Evolutionary conservation across 2,329 filamentous ascomycete genomes (phyloP), one percentile per base, ranked within the genome.

Genomic region (Fusarium camptoceras): DNA sequence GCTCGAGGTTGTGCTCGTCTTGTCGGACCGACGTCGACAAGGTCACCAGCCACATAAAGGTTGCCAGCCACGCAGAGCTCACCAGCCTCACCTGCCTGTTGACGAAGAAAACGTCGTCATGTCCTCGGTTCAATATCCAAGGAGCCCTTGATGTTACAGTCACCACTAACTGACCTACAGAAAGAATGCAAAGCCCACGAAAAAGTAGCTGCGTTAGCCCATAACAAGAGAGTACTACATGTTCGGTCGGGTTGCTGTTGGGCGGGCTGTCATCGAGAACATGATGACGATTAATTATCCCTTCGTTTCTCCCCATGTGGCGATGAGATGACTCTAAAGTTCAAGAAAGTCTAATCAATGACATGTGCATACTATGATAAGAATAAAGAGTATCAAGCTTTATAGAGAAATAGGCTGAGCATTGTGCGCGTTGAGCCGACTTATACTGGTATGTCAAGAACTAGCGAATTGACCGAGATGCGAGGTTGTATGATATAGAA

Each of bases 331-430:
- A 2, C 9, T 11, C 5, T n/a, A 6, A 11, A n/a, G 3, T n/a
- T n/a, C 9, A 11, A 11, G n/a, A 11, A 6, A 2, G 4, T 37
- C n/a, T 6, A 6, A 37, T n/a, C 16, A n/a, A n/a, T 11, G 18
- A n/a, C 9, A 37, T 18, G 9, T n/a, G 5, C 5, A 37, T 0
- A n/a, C 3, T n/a, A n/a, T 9, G 5, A 6, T 5, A n/a, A 18
- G 31, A 11, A 18, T 4, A 11, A 18, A 37, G 16, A n/a, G 16
- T 37, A 37, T 9, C 5, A 6, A 18, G 16, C 11, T n/a, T 8
- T 4, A 37, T 6, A n/a, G 16, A 18, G 31, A 11, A 3, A 3
- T n/a, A n/a, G 18, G 34, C 18, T 37, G 16, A 11, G 6, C 9
- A 11, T 37, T 18, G 11, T 11, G 34, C 18, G 16, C 9, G 34